Percentiles rank a stretch among this genome's conserved stretches.
Evolutionary conservation across 2,329 filamentous ascomycete genomes (phyloP).

Genomic region (Ampelomyces quisqualis): DNA sequence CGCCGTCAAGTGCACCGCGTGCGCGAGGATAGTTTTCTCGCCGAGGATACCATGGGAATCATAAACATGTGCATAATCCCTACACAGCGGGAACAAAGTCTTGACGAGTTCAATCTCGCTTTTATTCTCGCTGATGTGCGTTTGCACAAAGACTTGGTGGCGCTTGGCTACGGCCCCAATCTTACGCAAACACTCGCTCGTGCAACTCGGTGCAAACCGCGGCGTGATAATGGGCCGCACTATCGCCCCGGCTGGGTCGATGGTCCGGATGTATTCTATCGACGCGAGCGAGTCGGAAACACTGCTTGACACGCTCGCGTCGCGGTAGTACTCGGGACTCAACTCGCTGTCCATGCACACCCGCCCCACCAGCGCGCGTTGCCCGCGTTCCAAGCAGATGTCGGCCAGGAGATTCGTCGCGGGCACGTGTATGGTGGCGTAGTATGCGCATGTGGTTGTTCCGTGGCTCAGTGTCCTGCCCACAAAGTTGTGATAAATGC

Average conservation of each 20-base stretch:
- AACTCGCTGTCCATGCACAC: conserved; percentile 86
- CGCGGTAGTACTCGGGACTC: conserved; percentile 76
- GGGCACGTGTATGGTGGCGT: conserved; percentile 80
- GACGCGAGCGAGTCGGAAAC: conserved; percentile 53
- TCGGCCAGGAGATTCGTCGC: conserved; percentile 90
- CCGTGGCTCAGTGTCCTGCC: conserved; percentile 81
- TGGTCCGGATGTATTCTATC: conserved; percentile 59
- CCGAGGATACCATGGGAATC: conserved; percentile 70
- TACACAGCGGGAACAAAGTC: conserved; percentile 64
- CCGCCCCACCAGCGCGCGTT: conserved; percentile 86
- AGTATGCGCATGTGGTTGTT: conserved; percentile 94
- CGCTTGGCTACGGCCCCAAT: conserved; percentile 66
- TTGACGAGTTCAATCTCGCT: conserved; percentile 71
- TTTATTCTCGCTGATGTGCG: conserved; percentile 83
- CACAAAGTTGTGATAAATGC: conserved; percentile 77
- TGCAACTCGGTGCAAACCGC: conserved; percentile 61
- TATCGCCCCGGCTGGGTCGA: conserved; percentile 66
- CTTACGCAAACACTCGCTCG: conserved; percentile 55
- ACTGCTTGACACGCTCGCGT: conserved; percentile 63
- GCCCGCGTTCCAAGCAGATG: conserved; percentile 75
- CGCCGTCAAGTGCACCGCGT: conserved; percentile 73
- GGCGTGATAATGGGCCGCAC: conserved; percentile 79
- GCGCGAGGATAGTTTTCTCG: conserved; percentile 75
- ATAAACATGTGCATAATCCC: conserved; percentile 76
- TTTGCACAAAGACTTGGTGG: conserved; percentile 72